Evolutionary conservation across 2,329 filamentous ascomycete genomes (phyloP).

Genomic region (Arthrobotrys entomopaga): DNA sequence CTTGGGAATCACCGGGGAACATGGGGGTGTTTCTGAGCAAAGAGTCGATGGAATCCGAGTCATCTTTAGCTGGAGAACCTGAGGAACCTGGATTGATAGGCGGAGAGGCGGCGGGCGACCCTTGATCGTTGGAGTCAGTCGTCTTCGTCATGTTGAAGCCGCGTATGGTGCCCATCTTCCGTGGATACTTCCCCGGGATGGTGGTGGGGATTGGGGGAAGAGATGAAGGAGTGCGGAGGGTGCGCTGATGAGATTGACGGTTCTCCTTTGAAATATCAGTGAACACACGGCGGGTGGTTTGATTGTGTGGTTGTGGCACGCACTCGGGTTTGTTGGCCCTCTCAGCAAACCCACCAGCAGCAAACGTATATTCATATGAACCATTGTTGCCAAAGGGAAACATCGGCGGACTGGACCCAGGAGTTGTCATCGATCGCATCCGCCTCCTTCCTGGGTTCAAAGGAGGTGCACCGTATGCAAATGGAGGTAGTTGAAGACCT

Average conservation of each 20-base stretch:
- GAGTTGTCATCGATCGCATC: background rate
- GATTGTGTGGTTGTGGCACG: slow-evolving; percentile 10
- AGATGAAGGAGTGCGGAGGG: background rate
- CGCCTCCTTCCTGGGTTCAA: background rate
- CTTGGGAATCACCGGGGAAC: slow-evolving; percentile 25
- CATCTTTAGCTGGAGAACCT: slow-evolving; percentile 12
- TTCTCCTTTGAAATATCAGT: background rate
- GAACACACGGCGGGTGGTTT: background rate
- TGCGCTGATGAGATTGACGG: slow-evolving; percentile 1
- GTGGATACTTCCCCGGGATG: background rate
- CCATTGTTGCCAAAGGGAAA: background rate
- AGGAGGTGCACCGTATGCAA: too few species aligned
- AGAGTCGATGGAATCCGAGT: slow-evolving; percentile 49
- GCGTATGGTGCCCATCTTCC: slow-evolving; percentile 35
- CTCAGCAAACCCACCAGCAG: background rate
- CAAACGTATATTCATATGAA: background rate
- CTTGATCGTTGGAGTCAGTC: slow-evolving; percentile 2
- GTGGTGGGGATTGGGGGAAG: background rate
- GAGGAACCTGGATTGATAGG: background rate
- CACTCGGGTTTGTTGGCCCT: slow-evolving; percentile 7
- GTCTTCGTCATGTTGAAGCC: slow-evolving; percentile 14
- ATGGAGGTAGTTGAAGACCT: too few species aligned
- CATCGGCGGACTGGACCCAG: background rate
- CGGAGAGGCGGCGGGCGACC: background rate
- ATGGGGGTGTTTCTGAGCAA: slow-evolving; percentile 36